Conservation (phyloP, 305 asterid species). For the Coffea humblotiana region DNA sequence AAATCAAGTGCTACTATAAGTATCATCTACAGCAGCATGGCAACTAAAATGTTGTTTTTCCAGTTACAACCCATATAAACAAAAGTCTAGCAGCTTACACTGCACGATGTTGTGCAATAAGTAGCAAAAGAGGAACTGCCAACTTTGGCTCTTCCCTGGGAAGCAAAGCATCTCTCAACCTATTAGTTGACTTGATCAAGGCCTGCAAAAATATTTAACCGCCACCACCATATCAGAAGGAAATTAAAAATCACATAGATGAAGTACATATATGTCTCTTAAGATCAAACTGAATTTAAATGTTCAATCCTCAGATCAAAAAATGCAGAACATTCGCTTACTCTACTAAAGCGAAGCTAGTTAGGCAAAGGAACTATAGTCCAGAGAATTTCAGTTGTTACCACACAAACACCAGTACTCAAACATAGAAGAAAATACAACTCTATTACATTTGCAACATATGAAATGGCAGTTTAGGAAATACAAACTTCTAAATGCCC, state of each 20-base stretch:
- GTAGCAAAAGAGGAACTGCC: constrained; percentile 94
- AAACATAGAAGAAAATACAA: neutral
- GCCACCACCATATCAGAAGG: neutral
- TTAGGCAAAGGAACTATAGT: neutral
- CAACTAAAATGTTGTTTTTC: neutral
- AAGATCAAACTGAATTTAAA: neutral
- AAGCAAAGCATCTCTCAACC: constrained; percentile 91
- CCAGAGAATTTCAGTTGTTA: neutral
- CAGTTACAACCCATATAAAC: neutral
- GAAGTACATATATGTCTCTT: neutral
- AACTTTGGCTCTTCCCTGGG: constrained; percentile 92
- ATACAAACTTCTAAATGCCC: neutral
- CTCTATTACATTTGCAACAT: neutral
- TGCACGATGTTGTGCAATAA: constrained; percentile 96
- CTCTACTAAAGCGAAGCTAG: neutral
- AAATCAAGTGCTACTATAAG: neutral
- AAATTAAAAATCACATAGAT: neutral
- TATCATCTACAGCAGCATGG: neutral
- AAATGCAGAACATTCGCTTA: neutral
- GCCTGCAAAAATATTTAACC: constrained; percentile 54
- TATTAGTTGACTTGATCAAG: constrained; percentile 85
- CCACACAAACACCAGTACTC: neutral
- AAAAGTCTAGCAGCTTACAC: constrained; percentile 49
- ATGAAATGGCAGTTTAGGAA: neutral
- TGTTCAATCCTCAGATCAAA: neutral